Base-by-base conservation (phyloP, 2,329 filamentous ascomycete species). In the Phialophora expanda region DNA sequence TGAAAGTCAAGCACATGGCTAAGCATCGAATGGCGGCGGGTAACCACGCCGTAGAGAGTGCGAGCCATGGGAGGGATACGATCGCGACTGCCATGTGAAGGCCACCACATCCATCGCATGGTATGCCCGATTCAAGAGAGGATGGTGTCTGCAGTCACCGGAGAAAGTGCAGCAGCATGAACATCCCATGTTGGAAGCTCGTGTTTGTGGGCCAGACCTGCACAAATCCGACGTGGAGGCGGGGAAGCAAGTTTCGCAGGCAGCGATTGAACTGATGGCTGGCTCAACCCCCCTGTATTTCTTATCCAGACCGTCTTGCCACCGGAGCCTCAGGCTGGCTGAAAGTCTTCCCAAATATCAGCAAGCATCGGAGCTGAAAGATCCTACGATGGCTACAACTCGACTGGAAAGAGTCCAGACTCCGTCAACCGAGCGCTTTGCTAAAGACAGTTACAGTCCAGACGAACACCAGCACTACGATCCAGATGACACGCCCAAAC, bases 31-130 rank as follows among this genome's bases (percentile, higher is more conserved):
- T 20, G 7, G 44, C 44, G 2, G 11, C 11, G 11, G 44, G 11
- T 2, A 11, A 22, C 44, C 17, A 48, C 17, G 2, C 44, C 17
- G 20, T n/a, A 17, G 20, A 6, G 17, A 11, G 44, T 48, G 44
- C 44, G 44, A 48, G 44, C 44, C 5, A 7, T 2, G 17, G 44
- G 20, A 20, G 44, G 1, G 1, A 34, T n/a, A n/a, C 38, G 38
- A 12, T 26, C 20, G 22, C 48, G 22, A 51, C 26, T 51, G 48
- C 48, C 22, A 51, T 51, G 48, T 51, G 48, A 51, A 26, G 24
- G 14, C 38, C 14, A 44, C 17, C 38, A 20, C 6, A 20, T n/a
- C 5, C 38, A 7, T 44, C 6, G 17, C 38, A 9, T 8, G 38
- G 38, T 8, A 44, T n/a, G 14, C 7, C 17, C 14, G 38, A n/a